Conservation (phyloP, 441 rosid genomes). For the Gossypium trilobum region DNA sequence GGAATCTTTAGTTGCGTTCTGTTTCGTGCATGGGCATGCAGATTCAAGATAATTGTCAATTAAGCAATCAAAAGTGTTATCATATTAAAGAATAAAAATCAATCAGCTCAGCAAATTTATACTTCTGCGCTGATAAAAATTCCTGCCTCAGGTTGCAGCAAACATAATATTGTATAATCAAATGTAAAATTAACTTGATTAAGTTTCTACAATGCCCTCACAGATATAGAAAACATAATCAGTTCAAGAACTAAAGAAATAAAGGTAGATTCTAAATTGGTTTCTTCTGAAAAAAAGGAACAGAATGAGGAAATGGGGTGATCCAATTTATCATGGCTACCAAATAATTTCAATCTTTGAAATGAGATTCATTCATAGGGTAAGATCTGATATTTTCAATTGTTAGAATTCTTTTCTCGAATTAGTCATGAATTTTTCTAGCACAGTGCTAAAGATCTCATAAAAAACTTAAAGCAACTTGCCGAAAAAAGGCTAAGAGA, state of each 20-base stretch:
- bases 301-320: conserved; percentile 1
- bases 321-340: conserved; percentile 3
- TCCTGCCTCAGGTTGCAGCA: not conserved
- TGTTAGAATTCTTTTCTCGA: not conserved
- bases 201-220: not conserved
- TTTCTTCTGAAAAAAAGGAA: not conserved
- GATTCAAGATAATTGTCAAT: not conserved
- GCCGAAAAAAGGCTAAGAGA: not conserved
- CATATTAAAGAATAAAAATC: conserved; percentile 1
- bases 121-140: not conserved
- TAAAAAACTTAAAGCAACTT: not conserved
- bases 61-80: not conserved
- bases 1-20: not conserved
- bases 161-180: not conserved
- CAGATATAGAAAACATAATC: not conserved
- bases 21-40: not conserved
- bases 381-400: not conserved
- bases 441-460: not conserved
- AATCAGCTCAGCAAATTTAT: not conserved
- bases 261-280: not conserved
- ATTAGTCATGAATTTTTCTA: not conserved
- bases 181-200: not conserved
- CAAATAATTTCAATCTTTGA: not conserved
- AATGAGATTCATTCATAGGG: not conserved
- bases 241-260: not conserved